Evolutionary conservation across 2,329 filamentous ascomycete species (phyloP).

Genomic region (Fusarium fracticaudum): DNA sequence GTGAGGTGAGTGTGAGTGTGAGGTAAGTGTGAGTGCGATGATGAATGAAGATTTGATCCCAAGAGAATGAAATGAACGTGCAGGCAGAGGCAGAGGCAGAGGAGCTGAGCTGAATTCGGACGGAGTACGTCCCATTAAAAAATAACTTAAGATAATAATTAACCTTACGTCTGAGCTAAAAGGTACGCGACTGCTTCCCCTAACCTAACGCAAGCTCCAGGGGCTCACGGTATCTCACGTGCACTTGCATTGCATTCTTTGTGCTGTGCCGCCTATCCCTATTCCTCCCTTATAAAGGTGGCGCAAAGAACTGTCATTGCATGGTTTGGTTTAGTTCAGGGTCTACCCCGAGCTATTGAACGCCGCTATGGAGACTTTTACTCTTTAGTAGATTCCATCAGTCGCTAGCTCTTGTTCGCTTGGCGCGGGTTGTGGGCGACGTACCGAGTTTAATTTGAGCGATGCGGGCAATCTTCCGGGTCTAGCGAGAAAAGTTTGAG

Average conservation of each 20-base stretch:
- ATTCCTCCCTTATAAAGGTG: neutral
- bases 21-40: neutral
- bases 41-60: neutral
- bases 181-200: neutral
- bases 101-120: neutral
- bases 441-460: neutral
- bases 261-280: conserved; percentile 1
- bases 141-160: neutral
- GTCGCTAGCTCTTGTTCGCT: neutral
- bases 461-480: neutral
- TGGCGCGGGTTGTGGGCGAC: neutral
- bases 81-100: neutral
- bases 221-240: conserved; percentile 14
- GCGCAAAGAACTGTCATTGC: neutral
- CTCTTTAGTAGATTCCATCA: neutral
- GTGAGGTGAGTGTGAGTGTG: neutral
- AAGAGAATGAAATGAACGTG: neutral
- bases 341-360: neutral
- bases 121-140: neutral
- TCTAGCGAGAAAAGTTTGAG: neutral
- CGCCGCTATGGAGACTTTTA: neutral
- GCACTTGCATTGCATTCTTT: conserved; percentile 8
- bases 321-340: neutral
- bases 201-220: conserved; percentile 8
- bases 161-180: neutral